phyloP scores from a whole-genome alignment of 1,284 basidiomycete genomes.

The Malassezia dermatis region DNA sequence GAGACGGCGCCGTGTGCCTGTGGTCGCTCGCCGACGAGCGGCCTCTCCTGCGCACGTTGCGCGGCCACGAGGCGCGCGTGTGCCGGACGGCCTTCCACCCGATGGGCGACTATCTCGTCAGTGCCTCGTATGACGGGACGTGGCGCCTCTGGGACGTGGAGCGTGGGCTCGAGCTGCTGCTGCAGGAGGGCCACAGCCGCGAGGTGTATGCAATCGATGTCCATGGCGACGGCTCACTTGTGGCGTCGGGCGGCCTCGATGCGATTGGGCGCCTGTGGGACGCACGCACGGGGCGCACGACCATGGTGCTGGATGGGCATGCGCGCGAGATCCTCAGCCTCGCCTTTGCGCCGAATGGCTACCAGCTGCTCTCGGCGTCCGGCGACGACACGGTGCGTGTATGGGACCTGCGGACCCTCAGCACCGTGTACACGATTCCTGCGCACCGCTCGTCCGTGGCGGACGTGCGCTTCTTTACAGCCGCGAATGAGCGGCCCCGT shows the following conservation, averaged over 20 bases:
- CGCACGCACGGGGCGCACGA: conserved; percentile 80
- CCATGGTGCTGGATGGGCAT: conserved; percentile 96
- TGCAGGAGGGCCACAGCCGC: conserved; percentile 95
- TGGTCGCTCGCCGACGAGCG: conserved; percentile 63
- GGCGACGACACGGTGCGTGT: conserved; percentile 95
- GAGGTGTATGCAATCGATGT: conserved; percentile 92
- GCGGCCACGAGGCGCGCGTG: conserved; percentile 80
- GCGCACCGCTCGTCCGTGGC: conserved; percentile 89
- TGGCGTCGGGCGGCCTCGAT: conserved; percentile 87
- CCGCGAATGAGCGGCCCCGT: conserved; percentile 19
- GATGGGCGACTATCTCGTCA: conserved; percentile 79
- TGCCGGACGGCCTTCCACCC: conserved; percentile 93
- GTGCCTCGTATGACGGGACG: conserved; percentile 94
- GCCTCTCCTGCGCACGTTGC: conserved; percentile 67
- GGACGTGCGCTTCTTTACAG: conserved; percentile 77
- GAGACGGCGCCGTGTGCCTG: conserved; percentile 70
- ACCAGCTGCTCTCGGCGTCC: conserved; percentile 90
- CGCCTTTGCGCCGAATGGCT: conserved; percentile 89
- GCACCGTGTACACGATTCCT: conserved; percentile 87
- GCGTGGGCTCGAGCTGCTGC: conserved; percentile 66
- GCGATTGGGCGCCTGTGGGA: conserved; percentile 97
- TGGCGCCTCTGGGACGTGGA: conserved; percentile 93
- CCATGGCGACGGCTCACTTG: conserved; percentile 84
- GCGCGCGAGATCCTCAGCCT: conserved; percentile 84
- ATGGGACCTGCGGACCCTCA: conserved; percentile 91